These are phyloP conservation scores for Guadua angustifolia DNA, from an alignment of 176 grass and related monocot genomes.

Conservation along the genomic window DNA sequence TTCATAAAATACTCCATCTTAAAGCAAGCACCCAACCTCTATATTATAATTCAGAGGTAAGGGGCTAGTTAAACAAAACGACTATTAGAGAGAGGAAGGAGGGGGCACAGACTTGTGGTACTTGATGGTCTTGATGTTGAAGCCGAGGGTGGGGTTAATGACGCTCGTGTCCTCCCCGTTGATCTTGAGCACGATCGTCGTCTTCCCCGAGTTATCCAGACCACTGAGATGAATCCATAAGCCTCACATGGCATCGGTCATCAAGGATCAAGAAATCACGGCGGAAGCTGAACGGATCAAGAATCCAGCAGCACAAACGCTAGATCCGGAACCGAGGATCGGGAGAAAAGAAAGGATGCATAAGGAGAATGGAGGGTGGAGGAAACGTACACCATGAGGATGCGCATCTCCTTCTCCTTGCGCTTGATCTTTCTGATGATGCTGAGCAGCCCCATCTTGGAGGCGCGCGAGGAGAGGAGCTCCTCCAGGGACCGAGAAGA, in stretches of 20 bases:
- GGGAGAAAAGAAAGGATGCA: background rate
- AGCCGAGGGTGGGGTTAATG: conserved; percentile 90
- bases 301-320: background rate
- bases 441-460: conserved; percentile 76
- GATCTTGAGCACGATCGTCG: conserved; percentile 81
- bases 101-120: conserved; percentile 67
- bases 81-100: background rate
- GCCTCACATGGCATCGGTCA: background rate
- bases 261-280: background rate
- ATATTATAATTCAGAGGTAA: background rate
- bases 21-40: background rate
- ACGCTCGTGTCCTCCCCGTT: conserved; percentile 90
- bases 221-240: conserved; percentile 50
- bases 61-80: background rate
- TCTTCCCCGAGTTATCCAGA: conserved; percentile 89
- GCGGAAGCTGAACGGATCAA: background rate
- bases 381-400: conserved; percentile 86
- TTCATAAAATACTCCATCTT: background rate
- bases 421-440: conserved; percentile 90
- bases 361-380: background rate
- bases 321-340: conserved; percentile 7
- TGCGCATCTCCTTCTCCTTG: conserved; percentile 97
- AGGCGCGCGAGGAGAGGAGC: background rate
- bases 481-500: background rate
- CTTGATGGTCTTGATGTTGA: conserved; percentile 97